phyloP scores from a whole-genome alignment of 352 stramenopile genomes.

The Phytophthora kernoviae region DNA sequence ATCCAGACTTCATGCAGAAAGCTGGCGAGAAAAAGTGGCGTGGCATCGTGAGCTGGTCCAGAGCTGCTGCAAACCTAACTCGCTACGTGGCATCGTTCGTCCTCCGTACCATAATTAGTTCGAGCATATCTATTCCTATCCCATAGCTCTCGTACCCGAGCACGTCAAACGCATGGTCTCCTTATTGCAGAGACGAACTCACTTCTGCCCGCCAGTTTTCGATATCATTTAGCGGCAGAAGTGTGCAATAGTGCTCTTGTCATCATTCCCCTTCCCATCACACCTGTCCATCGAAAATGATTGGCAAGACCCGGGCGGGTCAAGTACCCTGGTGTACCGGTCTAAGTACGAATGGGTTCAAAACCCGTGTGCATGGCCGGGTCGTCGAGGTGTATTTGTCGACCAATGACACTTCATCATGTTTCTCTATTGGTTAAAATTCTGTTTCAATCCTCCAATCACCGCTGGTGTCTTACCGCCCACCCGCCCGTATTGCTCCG shows the following conservation, averaged over 20 bases:
- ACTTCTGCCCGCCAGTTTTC: slow-evolving; percentile 2
- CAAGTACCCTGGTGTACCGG: slow-evolving; percentile 5
- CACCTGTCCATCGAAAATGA: slow-evolving; percentile 14
- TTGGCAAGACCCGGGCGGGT: slow-evolving; percentile 11
- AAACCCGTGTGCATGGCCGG: slow-evolving; percentile 18
- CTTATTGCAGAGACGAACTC: not conserved
- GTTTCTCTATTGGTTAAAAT: slow-evolving; percentile 20
- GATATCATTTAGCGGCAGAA: slow-evolving; percentile 5
- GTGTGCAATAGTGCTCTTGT: slow-evolving; percentile 5
- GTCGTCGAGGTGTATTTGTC: not conserved
- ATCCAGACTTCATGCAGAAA: too few species aligned
- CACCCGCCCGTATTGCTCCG: slow-evolving; percentile 4
- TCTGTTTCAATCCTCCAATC: not conserved
- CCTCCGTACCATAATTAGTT: too few species aligned
- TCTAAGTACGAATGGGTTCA: slow-evolving; percentile 36
- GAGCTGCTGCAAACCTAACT: too few species aligned
- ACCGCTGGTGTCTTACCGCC: not conserved
- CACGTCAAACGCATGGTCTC: too few species aligned
- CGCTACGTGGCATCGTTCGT: too few species aligned
- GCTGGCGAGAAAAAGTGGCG: not conserved
- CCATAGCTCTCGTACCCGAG: too few species aligned
- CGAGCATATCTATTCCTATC: too few species aligned
- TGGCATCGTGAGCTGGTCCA: not conserved
- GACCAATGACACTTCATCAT: not conserved
- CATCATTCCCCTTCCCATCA: slow-evolving; percentile 1